These are phyloP conservation scores for Westerdykella ornata DNA, from an alignment of 2,329 filamentous ascomycete species.

Conservation along the genomic window DNA sequence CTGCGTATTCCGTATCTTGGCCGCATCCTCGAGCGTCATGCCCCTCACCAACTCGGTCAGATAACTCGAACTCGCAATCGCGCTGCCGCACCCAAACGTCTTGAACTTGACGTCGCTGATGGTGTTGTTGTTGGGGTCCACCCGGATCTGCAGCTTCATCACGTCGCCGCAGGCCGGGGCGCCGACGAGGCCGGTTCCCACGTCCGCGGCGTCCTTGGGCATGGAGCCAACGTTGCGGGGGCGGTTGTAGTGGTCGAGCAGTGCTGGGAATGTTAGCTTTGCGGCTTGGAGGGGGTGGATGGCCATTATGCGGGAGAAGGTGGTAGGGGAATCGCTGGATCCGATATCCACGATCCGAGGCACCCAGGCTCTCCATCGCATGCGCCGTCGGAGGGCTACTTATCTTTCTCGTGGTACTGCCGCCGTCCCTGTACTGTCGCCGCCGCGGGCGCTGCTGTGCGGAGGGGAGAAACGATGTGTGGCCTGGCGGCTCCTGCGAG, in stretches of 20 bases:
- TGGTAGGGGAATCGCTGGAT: background rate
- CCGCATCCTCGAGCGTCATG: conserved; percentile 93
- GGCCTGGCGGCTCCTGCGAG: conserved; percentile 46
- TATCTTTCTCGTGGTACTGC: conserved; percentile 61
- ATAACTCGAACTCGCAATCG: conserved; percentile 92
- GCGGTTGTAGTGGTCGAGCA: conserved; percentile 74
- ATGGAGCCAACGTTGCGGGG: conserved; percentile 74
- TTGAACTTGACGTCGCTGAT: conserved; percentile 97
- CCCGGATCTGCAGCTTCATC: conserved; percentile 89
- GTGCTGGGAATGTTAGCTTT: conserved; percentile 42
- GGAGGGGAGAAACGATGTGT: conserved; percentile 43
- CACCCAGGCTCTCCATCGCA: background rate
- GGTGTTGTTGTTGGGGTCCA: conserved; percentile 78
- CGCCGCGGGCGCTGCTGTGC: conserved; percentile 40
- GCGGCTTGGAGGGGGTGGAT: conserved; percentile 8
- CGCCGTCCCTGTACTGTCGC: conserved; percentile 38
- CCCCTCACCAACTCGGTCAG: conserved; percentile 89
- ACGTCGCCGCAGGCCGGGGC: conserved; percentile 90
- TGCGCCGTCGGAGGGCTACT: conserved; percentile 27
- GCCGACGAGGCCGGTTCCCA: conserved; percentile 85
- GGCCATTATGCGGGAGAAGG: conserved; percentile 1
- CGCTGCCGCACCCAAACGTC: conserved; percentile 90
- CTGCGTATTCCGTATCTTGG: conserved; percentile 90
- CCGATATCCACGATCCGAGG: background rate
- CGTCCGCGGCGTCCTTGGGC: conserved; percentile 70